These are phyloP conservation scores for Lumnitzera racemosa DNA, from an alignment of 345 rosid genomes.

Conservation along the genomic window DNA sequence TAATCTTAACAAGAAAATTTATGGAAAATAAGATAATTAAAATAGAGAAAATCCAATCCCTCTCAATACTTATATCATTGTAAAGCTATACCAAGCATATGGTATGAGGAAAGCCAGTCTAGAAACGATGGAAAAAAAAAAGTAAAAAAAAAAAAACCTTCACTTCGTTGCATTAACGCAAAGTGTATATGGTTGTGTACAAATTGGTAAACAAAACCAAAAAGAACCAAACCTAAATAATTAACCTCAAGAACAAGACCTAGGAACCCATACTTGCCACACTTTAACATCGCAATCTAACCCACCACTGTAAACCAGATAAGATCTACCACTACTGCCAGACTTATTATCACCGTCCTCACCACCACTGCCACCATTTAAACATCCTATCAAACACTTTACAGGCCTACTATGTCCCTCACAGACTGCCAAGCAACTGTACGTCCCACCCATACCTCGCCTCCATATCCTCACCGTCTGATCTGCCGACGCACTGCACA, in stretches of 20 bases:
- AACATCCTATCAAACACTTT: conserved; percentile 40
- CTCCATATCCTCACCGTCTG: conserved; percentile 57
- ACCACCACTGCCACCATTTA: conserved; percentile 2
- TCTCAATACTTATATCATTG: too few species aligned
- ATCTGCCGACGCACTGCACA: conserved; percentile 72
- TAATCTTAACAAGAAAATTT: too few species aligned
- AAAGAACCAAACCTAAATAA: too few species aligned
- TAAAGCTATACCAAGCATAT: too few species aligned
- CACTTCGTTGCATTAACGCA: too few species aligned
- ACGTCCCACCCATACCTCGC: conserved; percentile 29
- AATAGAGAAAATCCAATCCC: too few species aligned
- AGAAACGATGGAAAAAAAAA: too few species aligned
- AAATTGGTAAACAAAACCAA: too few species aligned
- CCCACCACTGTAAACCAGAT: conserved; percentile 57
- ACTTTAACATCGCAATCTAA: conserved; percentile 55
- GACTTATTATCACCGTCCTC: conserved; percentile 8
- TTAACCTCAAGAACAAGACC: not conserved
- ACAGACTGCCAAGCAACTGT: conserved; percentile 45
- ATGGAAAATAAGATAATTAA: too few species aligned
- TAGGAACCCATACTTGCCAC: conserved; percentile 21
- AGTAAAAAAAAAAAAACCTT: too few species aligned
- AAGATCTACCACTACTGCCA: conserved; percentile 13
- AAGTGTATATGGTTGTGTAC: too few species aligned
- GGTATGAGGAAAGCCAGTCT: too few species aligned
- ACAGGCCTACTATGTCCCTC: conserved; percentile 61